A percentile compares a stretch with the other conserved stretches of the same genome.
These are phyloP conservation scores for Cladosporium cucumerinum DNA, from an alignment of 2,329 filamentous ascomycete genomes.

Conservation along the genomic window DNA sequence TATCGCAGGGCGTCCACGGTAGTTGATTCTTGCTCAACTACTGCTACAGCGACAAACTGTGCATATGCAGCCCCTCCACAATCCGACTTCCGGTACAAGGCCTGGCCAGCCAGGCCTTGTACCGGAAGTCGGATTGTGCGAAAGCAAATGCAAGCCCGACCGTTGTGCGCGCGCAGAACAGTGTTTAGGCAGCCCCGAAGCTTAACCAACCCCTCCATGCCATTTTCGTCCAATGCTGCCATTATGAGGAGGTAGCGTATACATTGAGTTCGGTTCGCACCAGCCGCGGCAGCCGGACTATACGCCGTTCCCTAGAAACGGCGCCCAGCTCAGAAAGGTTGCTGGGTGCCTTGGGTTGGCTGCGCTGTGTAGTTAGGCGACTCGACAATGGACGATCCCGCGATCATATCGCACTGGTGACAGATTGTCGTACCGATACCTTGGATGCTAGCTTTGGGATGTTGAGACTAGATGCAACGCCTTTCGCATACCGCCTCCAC, in stretches of 20 bases:
- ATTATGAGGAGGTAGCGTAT: not conserved
- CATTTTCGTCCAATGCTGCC: not conserved
- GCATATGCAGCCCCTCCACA: not conserved
- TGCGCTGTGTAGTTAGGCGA: not conserved
- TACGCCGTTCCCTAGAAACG: not conserved
- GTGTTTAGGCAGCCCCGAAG: not conserved
- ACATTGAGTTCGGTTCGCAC: not conserved
- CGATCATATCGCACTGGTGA: not conserved
- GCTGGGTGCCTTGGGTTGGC: not conserved
- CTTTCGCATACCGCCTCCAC: not conserved
- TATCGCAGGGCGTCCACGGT: not conserved
- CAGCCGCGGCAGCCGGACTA: not conserved
- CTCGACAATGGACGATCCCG: too few species aligned
- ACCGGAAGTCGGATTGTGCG: not conserved
- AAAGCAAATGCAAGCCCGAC: not conserved
- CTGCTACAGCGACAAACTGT: not conserved
- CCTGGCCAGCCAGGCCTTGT: too few species aligned
- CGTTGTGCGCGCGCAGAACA: not conserved
- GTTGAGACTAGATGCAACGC: not conserved
- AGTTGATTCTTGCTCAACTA: not conserved
- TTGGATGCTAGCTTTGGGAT: not conserved
- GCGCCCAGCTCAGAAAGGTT: not conserved
- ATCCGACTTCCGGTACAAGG: not conserved
- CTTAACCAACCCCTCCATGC: not conserved
- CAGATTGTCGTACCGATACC: not conserved